phyloP scores from a whole-genome alignment of 192 early-diverging fungal genomes.

The Phlyctochytrium arcticum region DNA sequence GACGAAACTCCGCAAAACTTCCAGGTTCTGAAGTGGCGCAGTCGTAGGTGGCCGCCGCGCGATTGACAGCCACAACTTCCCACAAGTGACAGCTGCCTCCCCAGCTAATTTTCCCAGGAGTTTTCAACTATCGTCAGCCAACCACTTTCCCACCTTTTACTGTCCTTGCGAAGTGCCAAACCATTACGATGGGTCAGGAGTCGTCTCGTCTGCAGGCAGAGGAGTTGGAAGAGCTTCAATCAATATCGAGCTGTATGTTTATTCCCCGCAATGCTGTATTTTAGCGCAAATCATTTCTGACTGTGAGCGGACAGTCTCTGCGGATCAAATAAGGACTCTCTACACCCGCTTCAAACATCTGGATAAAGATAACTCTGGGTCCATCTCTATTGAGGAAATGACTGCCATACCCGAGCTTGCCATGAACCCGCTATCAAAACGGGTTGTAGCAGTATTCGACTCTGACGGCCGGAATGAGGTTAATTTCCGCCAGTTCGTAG shows the following conservation, averaged over 20 bases:
- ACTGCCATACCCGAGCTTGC: conserved; percentile 47
- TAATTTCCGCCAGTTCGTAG: conserved; percentile 40
- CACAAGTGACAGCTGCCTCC: too few species aligned
- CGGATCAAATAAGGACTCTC: conserved; percentile 34
- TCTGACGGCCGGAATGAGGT: conserved; percentile 33
- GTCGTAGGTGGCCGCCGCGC: too few species aligned
- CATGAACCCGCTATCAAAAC: conserved; percentile 44
- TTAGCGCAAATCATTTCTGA: too few species aligned
- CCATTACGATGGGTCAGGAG: conserved; percentile 21
- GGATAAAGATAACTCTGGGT: conserved; percentile 42
- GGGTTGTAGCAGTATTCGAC: conserved; percentile 42
- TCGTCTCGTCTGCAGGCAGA: conserved; percentile 26
- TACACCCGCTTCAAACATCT: conserved; percentile 41
- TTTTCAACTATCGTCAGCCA: too few species aligned
- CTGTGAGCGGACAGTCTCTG: conserved; percentile 19
- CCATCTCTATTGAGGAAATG: conserved; percentile 39
- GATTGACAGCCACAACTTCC: too few species aligned
- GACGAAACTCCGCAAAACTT: too few species aligned
- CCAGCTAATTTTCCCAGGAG: too few species aligned
- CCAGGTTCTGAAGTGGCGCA: too few species aligned
- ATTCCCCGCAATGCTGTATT: too few species aligned
- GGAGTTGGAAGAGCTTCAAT: conserved; percentile 32
- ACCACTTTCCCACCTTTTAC: too few species aligned
- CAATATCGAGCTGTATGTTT: conserved; percentile 32
- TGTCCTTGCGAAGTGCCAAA: too few species aligned